These are phyloP conservation scores for Plasmodium knowlesi DNA, from an alignment of 169 alveolate genomes.

Conservation along the genomic window DNA sequence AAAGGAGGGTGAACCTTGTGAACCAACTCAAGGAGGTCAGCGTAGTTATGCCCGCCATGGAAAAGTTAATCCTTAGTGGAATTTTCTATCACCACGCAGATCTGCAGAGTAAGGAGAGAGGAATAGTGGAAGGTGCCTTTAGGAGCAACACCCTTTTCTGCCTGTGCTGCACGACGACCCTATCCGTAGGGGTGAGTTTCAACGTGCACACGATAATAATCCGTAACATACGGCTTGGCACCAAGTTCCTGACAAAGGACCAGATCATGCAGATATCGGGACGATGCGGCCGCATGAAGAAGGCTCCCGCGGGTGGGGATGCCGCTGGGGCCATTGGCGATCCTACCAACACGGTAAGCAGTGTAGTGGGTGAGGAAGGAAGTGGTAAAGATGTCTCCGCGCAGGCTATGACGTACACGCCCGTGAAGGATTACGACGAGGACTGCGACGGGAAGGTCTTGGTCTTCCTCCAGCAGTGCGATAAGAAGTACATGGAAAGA, in stretches of 20 bases:
- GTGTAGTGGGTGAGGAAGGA: not conserved
- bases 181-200: slow-evolving; percentile 64
- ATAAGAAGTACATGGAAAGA: slow-evolving; percentile 15
- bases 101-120: slow-evolving; percentile 28
- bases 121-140: slow-evolving; percentile 44
- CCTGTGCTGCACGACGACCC: slow-evolving; percentile 67
- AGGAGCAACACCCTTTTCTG: slow-evolving; percentile 42
- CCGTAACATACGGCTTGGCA: slow-evolving; percentile 36
- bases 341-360: not conserved
- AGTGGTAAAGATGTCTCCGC: not conserved
- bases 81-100: slow-evolving; percentile 69
- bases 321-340: not conserved
- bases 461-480: not conserved
- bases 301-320: not conserved
- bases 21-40: slow-evolving; percentile 6
- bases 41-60: not conserved
- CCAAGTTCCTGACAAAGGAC: slow-evolving; percentile 16
- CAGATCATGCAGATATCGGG: slow-evolving; percentile 61
- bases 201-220: slow-evolving; percentile 54
- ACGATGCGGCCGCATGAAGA: slow-evolving; percentile 50
- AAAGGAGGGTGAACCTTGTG: slow-evolving; percentile 18
- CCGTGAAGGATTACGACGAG: slow-evolving; percentile 20
- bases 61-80: slow-evolving; percentile 52
- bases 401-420: not conserved
- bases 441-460: slow-evolving; percentile 72